Conservation (phyloP, 2,329 filamentous ascomycete genomes). For the Lomentospora prolificans region DNA sequence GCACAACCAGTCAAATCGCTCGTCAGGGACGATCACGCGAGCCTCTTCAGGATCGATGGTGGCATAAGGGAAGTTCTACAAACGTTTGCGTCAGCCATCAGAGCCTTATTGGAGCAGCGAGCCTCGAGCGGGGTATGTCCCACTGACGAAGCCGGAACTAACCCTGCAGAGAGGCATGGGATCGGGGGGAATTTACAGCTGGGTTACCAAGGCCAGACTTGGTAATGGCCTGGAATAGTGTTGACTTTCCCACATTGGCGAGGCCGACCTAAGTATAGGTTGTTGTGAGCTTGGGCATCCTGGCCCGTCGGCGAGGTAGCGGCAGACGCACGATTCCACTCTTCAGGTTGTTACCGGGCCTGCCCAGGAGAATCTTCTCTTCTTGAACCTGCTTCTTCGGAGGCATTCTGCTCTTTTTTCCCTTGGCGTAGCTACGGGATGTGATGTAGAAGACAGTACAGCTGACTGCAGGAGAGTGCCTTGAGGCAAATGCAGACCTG, state of each 20-base stretch:
- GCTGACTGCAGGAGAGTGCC: conserved; percentile 40
- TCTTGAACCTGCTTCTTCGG: conserved; percentile 88
- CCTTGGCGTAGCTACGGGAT: conserved; percentile 50
- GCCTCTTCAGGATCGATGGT: conserved; percentile 99
- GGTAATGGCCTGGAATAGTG: conserved; percentile 98
- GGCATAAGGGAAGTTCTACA: conserved; percentile 92
- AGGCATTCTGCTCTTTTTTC: conserved; percentile 65
- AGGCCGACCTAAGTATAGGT: conserved; percentile 67
- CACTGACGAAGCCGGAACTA: conserved; percentile 4
- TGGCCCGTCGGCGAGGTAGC: conserved; percentile 1
- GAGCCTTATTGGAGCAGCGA: too few species aligned
- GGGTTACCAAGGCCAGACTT: conserved; percentile 96
- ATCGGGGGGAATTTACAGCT: conserved; percentile 53
- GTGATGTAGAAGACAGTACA: conserved; percentile 37
- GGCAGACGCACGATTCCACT: conserved; percentile 78
- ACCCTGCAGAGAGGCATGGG: conserved; percentile 2
- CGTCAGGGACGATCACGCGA: conserved; percentile 92
- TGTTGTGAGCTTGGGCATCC: conserved; percentile 7
- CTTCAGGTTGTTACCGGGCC: conserved; percentile 96
- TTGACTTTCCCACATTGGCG: conserved; percentile 98
- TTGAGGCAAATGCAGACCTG: conserved; percentile 50
- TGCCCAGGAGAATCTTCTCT: conserved; percentile 92
- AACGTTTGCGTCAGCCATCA: conserved; percentile 1
- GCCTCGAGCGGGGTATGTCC: too few species aligned
- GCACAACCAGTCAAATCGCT: conserved; percentile 89